Percentiles rank a stretch among this genome's conserved stretches.
These are phyloP conservation scores for Petunia secreta DNA, from an alignment of 257 asterid species.

Conservation along the genomic window DNA sequence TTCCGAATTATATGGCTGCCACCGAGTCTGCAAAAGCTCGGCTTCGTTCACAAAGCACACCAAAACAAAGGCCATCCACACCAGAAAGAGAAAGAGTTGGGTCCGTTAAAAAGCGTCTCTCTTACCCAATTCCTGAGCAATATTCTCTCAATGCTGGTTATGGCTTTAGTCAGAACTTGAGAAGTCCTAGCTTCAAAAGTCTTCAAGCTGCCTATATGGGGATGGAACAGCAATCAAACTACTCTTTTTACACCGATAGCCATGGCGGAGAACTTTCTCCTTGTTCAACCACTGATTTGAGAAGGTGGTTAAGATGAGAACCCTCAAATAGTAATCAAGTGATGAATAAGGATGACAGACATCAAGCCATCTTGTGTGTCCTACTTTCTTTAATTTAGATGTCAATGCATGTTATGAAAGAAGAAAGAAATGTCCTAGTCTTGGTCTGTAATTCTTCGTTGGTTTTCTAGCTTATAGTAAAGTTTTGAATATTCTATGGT, in stretches of 20 bases:
- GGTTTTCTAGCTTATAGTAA: constrained; percentile 31
- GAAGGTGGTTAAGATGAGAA: constrained; percentile 76
- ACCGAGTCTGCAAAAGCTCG: constrained; percentile 91
- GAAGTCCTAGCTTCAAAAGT: constrained; percentile 94
- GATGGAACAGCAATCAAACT: constrained; percentile 72
- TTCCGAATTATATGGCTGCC: constrained; percentile 90
- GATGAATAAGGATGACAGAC: background rate
- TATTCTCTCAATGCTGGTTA: constrained; percentile 43
- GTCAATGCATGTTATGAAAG: background rate
- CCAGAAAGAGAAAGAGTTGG: constrained; percentile 77
- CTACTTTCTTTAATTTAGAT: constrained; percentile 20
- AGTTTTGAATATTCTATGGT: constrained; percentile 25
- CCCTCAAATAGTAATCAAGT: background rate
- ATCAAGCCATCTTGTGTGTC: constrained; percentile 20
- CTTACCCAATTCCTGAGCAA: constrained; percentile 76
- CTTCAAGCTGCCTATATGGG: constrained; percentile 82
- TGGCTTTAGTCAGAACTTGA: constrained; percentile 51
- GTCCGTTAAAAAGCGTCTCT: constrained; percentile 65
- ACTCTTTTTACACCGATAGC: constrained; percentile 72
- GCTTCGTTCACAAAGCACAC: constrained; percentile 82
- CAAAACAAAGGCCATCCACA: constrained; percentile 77
- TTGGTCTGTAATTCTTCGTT: constrained; percentile 19
- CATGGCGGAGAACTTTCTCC: constrained; percentile 89
- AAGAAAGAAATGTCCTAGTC: background rate
- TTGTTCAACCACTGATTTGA: constrained; percentile 80